Conservation (phyloP, 495 filamentous ascomycete genomes). For the Halenospora varia region DNA sequence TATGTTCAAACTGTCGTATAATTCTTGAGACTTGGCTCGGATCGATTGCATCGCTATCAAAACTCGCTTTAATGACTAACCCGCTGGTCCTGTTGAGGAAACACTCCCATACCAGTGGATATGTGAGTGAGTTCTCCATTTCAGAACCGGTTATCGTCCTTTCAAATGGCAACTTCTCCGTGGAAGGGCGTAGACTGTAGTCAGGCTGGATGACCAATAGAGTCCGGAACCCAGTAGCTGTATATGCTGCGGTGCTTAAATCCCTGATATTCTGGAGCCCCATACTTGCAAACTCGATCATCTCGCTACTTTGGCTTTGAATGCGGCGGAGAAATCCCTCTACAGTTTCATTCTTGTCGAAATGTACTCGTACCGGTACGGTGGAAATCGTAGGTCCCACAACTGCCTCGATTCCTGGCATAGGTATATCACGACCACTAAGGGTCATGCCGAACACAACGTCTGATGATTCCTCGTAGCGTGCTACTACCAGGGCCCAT, state of each 20-base stretch:
- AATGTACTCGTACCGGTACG: neutral
- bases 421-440: neutral
- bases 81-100: neutral
- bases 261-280: neutral
- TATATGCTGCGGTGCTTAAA: neutral
- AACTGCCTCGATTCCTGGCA: neutral
- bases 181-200: neutral
- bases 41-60: neutral
- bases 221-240: neutral
- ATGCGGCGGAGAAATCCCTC: neutral
- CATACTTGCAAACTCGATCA: neutral
- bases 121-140: neutral
- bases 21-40: neutral
- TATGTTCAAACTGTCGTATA: neutral
- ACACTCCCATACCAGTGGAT: neutral
- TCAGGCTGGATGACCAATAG: neutral
- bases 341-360: neutral
- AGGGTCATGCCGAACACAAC: neutral
- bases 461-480: neutral
- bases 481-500: neutral
- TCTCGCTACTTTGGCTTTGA: neutral
- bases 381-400: neutral
- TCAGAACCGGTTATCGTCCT: neutral
- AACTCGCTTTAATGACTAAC: neutral
- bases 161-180: neutral